Evolutionary conservation across 1,139 yeast species (phyloP).

Genomic region (Arxiozyma slooffiae): DNA sequence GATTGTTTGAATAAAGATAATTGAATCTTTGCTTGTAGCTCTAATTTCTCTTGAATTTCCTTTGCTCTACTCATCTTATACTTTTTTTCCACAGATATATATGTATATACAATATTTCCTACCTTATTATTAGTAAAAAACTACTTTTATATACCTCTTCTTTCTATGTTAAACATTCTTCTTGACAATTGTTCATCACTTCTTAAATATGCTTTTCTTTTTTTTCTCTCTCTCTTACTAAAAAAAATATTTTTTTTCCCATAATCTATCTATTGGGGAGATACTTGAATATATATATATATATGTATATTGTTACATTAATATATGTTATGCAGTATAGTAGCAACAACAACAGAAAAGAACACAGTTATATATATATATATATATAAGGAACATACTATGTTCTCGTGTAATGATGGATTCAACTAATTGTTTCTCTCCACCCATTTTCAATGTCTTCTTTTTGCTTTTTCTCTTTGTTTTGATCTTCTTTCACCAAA

Average conservation of each 20-base stretch:
- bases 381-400: not conserved
- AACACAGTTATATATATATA: no score
- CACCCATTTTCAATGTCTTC: conserved; percentile 14
- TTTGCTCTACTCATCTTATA: conserved; percentile 29
- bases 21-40: conserved; percentile 31
- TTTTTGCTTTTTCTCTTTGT: conserved; percentile 38
- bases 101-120: not conserved
- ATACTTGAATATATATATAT: no score
- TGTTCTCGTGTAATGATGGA: not conserved
- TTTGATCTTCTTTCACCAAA: conserved; percentile 67
- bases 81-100: conserved; percentile 6
- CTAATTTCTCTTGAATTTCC: conserved; percentile 33
- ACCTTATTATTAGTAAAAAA: not conserved
- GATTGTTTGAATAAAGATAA: conserved; percentile 21
- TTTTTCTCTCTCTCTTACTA: no score
- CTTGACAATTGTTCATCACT: no score
- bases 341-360: no score
- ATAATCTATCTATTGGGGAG: no score
- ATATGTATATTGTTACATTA: not conserved
- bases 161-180: no score
- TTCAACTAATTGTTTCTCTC: conserved; percentile 8
- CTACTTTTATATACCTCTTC: not conserved
- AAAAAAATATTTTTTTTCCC: no score
- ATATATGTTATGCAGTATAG: no score
- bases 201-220: no score